These are phyloP conservation scores for Protomyces macrosporus DNA, from an alignment of 1,139 yeast genomes.

Conservation along the genomic window DNA sequence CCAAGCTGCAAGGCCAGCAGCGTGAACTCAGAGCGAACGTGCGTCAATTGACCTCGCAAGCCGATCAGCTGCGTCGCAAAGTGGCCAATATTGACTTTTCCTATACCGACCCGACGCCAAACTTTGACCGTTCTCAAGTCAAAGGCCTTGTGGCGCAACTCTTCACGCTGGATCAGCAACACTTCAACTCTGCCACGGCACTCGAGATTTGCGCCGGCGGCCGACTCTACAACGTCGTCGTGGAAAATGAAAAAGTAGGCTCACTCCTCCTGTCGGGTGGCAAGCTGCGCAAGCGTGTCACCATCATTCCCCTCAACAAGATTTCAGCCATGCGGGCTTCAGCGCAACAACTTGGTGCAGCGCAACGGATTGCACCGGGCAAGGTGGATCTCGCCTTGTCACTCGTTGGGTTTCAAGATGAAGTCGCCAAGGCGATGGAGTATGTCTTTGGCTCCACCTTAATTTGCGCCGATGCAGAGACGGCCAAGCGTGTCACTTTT, in stretches of 20 bases:
- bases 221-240: constrained; percentile 80
- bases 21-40: constrained; percentile 40
- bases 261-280: constrained; percentile 76
- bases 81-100: constrained; percentile 73
- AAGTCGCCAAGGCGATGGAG: constrained; percentile 77
- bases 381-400: constrained; percentile 84
- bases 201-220: constrained; percentile 95
- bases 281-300: constrained; percentile 70
- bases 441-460: constrained; percentile 85
- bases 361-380: constrained; percentile 68
- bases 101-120: constrained; percentile 58
- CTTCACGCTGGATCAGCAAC: constrained; percentile 57
- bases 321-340: constrained; percentile 51
- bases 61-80: constrained; percentile 56
- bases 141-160: constrained; percentile 88
- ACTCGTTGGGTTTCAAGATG: constrained; percentile 65
- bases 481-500: constrained; percentile 84
- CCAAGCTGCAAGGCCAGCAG: constrained; percentile 32
- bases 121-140: constrained; percentile 59
- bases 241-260: constrained; percentile 80
- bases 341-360: constrained; percentile 43
- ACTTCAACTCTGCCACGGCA: constrained; percentile 67
- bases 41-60: constrained; percentile 47
- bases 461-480: constrained; percentile 77
- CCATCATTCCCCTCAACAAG: constrained; percentile 87